Percentiles rank a stretch among this genome's conserved stretches.
These are phyloP conservation scores for Rhynchospora breviuscula DNA, from an alignment of 176 grass and related monocot species.

Conservation along the genomic window DNA sequence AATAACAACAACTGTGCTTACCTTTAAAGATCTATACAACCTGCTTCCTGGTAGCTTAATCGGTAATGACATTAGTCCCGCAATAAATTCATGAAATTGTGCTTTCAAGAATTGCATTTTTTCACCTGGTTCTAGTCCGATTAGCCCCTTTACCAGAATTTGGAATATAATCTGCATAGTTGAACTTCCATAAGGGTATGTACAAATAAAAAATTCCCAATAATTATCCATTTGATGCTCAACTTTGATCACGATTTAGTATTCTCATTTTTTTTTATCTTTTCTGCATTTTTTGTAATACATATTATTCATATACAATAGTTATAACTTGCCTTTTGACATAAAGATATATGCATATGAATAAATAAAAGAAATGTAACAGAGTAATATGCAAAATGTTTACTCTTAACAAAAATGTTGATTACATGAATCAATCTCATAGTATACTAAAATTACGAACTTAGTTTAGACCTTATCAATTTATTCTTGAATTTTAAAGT, in stretches of 20 bases:
- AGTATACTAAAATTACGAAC: too few species aligned
- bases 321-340: not conserved
- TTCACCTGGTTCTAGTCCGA: constrained; percentile 68
- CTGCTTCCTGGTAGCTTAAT: constrained; percentile 87
- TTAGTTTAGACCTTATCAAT: too few species aligned
- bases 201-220: not conserved
- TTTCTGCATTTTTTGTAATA: not conserved
- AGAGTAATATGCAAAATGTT: not conserved
- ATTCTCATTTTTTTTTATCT: not conserved
- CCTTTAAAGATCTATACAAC: constrained; percentile 82
- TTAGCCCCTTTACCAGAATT: constrained; percentile 77
- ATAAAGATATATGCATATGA: not conserved
- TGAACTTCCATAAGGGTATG: not conserved
- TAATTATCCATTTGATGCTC: not conserved
- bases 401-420: too few species aligned
- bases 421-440: too few species aligned
- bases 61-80: constrained; percentile 85
- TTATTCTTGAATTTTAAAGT: too few species aligned
- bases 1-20: constrained; percentile 22
- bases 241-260: not conserved
- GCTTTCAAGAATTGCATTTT: constrained; percentile 87
- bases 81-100: constrained; percentile 96
- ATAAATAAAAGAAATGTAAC: not conserved
- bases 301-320: not conserved
- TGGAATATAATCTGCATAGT: constrained; percentile 75